Conservation (phyloP, 768 basidiomycete species). For the Agrocybe chaxingu region DNA sequence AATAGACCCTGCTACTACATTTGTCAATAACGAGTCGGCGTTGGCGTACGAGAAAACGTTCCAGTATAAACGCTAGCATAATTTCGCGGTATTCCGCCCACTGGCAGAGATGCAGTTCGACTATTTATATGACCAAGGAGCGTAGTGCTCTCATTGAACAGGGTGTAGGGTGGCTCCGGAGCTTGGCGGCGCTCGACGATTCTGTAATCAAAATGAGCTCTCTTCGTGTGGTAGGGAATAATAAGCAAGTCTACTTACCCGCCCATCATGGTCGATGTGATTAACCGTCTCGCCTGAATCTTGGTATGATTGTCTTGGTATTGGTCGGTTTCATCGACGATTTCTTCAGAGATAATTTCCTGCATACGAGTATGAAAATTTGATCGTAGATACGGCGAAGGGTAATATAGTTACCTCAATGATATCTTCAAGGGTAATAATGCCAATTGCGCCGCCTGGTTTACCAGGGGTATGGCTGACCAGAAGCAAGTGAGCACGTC, state of each 20-base stretch:
- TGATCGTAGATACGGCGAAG: background rate
- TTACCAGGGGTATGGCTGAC: constrained; percentile 82
- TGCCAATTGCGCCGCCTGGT: constrained; percentile 82
- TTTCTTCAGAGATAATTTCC: constrained; percentile 95
- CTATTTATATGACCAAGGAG: constrained; percentile 9
- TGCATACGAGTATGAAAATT: constrained; percentile 24
- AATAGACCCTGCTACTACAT: too few species aligned
- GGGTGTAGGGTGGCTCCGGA: constrained; percentile 1
- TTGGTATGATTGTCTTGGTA: constrained; percentile 87
- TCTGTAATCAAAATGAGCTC: constrained; percentile 2
- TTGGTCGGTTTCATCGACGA: constrained; percentile 91
- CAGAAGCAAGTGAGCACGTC: constrained; percentile 87
- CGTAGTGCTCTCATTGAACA: constrained; percentile 11
- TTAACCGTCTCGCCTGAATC: constrained; percentile 62
- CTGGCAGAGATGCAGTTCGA: constrained; percentile 6
- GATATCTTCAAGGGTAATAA: constrained; percentile 87
- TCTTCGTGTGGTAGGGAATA: background rate
- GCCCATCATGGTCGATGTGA: constrained; percentile 77
- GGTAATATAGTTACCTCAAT: constrained; percentile 48
- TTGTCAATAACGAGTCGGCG: too few species aligned
- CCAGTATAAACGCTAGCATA: too few species aligned
- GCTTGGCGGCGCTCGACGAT: constrained; percentile 21
- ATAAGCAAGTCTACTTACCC: constrained; percentile 50
- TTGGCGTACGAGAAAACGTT: too few species aligned
- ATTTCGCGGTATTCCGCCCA: too few species aligned